Evolutionary conservation across 2,329 filamentous ascomycete species (phyloP), one percentile per base, ranked within the genome.

Genomic region (Graphiopsis chlorocephala): DNA sequence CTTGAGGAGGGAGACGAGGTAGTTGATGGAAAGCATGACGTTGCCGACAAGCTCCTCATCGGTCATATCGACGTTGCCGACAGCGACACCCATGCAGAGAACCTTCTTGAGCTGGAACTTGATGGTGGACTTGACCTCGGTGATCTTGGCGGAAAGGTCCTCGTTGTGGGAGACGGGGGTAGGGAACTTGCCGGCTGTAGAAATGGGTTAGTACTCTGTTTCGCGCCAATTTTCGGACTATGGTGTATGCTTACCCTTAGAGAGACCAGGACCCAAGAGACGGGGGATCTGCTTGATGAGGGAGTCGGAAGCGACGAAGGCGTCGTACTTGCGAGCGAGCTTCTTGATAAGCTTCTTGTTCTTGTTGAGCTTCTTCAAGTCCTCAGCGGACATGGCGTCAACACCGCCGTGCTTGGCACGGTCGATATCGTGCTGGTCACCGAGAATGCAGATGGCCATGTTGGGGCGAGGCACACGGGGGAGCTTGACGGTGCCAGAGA

Each of bases 291-390:
- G 93, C 90, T 97, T 97, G 90, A 99, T 97, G 79, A 99, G 86
- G 78, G 90, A 86, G 80, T 99, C 95, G 80, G 94, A 98, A 81
- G 95, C 91, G 80, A 99, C 84, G 86, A 99, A 99, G 76, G 95
- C 95, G 84, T 99, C 95, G 90, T 99, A 98, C 88, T 99, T 99
- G 89, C 93, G 93, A 71, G 95, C 95, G 74, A 99, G 91, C 91
- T 99, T 99, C 93, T 99, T 99, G 90, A 99, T 97, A 79, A 98
- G 90, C 91, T 99, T 99, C 92, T 99, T 98, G 92, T 99, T 99
- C 92, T 99, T 99, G 91, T 99, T 99, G 75, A 99, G 92, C 91
- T 99, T 99, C 92, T 99, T 99, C 85, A 99, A 85, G 84, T 99
- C 95, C 78, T 99, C 95, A 73, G 92, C 84, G 78, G 92, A 96